phyloP scores from a whole-genome alignment of 768 basidiomycete genomes.

The Saitozyma sp. region DNA sequence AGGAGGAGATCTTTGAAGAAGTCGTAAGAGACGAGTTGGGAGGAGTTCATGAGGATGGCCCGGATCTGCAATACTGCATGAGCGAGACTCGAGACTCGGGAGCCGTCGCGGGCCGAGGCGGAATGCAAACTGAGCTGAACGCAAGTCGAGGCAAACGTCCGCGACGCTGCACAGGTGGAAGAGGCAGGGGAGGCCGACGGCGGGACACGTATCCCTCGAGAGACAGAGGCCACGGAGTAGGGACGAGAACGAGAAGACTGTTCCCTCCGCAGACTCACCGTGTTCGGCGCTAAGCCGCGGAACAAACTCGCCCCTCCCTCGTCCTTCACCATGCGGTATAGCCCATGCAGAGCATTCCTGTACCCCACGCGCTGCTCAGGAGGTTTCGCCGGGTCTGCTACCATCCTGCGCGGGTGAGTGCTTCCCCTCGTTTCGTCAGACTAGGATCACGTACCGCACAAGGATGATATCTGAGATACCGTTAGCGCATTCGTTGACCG shows the following conservation, averaged over 20 bases:
- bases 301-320: constrained; percentile 39
- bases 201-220: no score
- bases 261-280: constrained; percentile 22
- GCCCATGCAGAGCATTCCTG: constrained; percentile 44
- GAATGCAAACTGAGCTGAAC: no score
- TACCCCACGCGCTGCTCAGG: constrained; percentile 37
- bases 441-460: constrained; percentile 22
- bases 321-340: constrained; percentile 43
- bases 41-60: constrained; percentile 50
- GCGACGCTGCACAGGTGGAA: neutral
- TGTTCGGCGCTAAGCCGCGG: constrained; percentile 45
- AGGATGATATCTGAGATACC: constrained; percentile 32
- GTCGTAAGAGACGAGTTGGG: constrained; percentile 50
- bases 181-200: no score
- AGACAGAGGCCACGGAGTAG: no score
- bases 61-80: constrained; percentile 31
- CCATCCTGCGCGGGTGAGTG: constrained; percentile 36
- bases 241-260: no score
- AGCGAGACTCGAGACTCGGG: neutral
- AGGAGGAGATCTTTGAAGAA: constrained; percentile 48
- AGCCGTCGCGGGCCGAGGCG: no score
- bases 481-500: no score
- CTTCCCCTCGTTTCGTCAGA: no score
- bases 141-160: neutral
- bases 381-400: constrained; percentile 46